Evolutionary conservation across 148 eudicot species (phyloP).

Genomic region (Dianthus caryophyllus): DNA sequence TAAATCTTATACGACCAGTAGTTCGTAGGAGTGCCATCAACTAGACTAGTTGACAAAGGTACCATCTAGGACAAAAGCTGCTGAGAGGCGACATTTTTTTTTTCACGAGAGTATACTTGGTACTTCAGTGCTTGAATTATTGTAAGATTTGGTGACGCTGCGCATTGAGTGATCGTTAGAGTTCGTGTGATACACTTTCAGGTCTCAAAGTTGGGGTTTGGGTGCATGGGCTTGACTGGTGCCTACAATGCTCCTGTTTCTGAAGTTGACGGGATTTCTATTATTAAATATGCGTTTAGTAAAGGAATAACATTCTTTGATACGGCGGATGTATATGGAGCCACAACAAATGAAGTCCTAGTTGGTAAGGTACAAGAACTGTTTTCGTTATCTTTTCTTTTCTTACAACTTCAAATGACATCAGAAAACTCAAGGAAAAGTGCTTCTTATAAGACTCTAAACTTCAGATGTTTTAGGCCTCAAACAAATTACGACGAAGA

Average conservation of each 20-base stretch:
- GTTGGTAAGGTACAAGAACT: conserved; percentile 61
- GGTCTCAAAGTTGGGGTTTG: conserved; percentile 64
- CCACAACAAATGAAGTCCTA: conserved; percentile 46
- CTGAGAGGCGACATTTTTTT: background rate
- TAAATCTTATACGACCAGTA: no score
- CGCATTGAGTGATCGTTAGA: background rate
- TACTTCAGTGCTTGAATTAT: background rate
- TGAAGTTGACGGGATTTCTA: conserved; percentile 49
- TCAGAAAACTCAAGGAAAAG: no score
- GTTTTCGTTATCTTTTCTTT: no score
- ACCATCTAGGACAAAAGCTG: background rate
- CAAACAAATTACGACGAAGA: no score
- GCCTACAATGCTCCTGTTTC: conserved; percentile 45
- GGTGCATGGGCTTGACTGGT: conserved; percentile 54
- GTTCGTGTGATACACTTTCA: conserved; percentile 9
- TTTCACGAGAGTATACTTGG: background rate
- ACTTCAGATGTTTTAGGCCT: no score
- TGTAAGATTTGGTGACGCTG: background rate
- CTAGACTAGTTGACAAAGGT: background rate
- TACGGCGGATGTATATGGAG: conserved; percentile 64
- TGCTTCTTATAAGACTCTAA: no score
- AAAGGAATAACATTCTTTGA: conserved; percentile 70
- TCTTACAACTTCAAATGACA: no score
- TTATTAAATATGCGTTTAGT: conserved; percentile 52
- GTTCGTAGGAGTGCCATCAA: no score